Base-by-base conservation (phyloP, 179 eudicot species). In the Dionaea muscipula region DNA sequence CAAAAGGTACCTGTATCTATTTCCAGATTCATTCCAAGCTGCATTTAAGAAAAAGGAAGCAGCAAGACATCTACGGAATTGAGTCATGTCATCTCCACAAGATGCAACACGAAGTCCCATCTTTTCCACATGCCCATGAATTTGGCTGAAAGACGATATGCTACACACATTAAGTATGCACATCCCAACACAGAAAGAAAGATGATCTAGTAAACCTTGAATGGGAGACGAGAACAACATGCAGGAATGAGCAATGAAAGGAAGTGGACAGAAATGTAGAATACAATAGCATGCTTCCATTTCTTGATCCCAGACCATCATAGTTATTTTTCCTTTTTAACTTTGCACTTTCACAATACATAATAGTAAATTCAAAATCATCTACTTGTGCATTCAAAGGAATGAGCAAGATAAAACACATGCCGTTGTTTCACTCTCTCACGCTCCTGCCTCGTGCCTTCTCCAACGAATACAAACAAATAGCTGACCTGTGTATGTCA, bases 11-110 rank as follows among this genome's bases (percentile, higher is more conserved):
- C 91, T 91, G 79, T 91, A 91, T 51, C 81, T 73, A 68, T 88
- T 90, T 65, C 84, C 94, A 63, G 98, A 85, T 60, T 84, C 86
- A 72, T 80, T 79, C 56, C 79, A 57, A 68, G 94, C 98, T 49
- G 94, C 95, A 70, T 91, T 84, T 35, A 87, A 77, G 62, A 84
- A 87, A 80, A 81, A 91, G 26, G 94, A 72, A 52, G 97, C 95
- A 62, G 97, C 85, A 47, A 90, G 84, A 80, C 97, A 83, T 70
- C 85, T 75, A 41, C 89, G 87, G 53, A 80, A 75, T 55, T 70
- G 82, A 60, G 81, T 78, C 80, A 74, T 80, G 52, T 91, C 95
- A 22, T 87, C 88, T 47, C 94, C 98, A 72, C 94, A 91, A 21
- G 98, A 91, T 63, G 86, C 35, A 44, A 82, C 59, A 45, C 55